Percentiles rank a stretch among this genome's conserved stretches.
Conservation (phyloP, 2,329 filamentous ascomycete genomes). For the Ambrosiella xylebori region DNA sequence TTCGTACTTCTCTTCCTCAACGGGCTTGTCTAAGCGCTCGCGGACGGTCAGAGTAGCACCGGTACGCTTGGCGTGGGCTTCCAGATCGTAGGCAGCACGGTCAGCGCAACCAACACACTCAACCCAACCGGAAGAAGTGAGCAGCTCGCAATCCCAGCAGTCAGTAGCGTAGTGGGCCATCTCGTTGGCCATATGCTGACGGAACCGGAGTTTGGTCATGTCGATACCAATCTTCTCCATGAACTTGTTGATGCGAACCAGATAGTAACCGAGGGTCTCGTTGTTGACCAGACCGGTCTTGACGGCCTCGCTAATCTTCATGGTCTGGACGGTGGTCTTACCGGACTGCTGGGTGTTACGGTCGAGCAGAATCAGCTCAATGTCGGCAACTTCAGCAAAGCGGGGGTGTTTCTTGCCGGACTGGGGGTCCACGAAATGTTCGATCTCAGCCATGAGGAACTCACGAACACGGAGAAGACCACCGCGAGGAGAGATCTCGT, state of each 20-base stretch:
- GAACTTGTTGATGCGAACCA: slow-evolving; percentile 86
- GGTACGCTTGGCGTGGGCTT: slow-evolving; percentile 84
- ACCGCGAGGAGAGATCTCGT: slow-evolving; percentile 87
- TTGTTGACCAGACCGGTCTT: slow-evolving; percentile 74
- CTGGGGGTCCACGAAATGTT: slow-evolving; percentile 92
- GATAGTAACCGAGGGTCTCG: slow-evolving; percentile 94
- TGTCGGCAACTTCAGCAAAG: slow-evolving; percentile 68
- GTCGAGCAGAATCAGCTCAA: slow-evolving; percentile 71
- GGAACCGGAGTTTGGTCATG: slow-evolving; percentile 74
- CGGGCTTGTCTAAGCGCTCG: slow-evolving; percentile 61
- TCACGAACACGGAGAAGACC: slow-evolving; percentile 89
- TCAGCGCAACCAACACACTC: slow-evolving; percentile 97
- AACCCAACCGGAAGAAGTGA: slow-evolving; percentile 89
- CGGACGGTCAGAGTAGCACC: slow-evolving; percentile 72
- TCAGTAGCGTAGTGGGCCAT: slow-evolving; percentile 85
- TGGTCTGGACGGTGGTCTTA: slow-evolving; percentile 55
- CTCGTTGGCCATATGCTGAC: slow-evolving; percentile 77
- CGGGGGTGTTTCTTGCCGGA: slow-evolving; percentile 86
- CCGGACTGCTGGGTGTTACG: slow-evolving; percentile 73
- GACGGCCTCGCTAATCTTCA: slow-evolving; percentile 77
- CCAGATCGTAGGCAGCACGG: slow-evolving; percentile 84
- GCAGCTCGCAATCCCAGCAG: slow-evolving; percentile 93
- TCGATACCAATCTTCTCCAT: slow-evolving; percentile 78
- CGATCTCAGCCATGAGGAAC: slow-evolving; percentile 97
- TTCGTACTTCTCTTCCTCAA: slow-evolving; percentile 71